phyloP scores from a whole-genome alignment of 2,329 filamentous ascomycete genomes.

The Colletotrichum phormii region DNA sequence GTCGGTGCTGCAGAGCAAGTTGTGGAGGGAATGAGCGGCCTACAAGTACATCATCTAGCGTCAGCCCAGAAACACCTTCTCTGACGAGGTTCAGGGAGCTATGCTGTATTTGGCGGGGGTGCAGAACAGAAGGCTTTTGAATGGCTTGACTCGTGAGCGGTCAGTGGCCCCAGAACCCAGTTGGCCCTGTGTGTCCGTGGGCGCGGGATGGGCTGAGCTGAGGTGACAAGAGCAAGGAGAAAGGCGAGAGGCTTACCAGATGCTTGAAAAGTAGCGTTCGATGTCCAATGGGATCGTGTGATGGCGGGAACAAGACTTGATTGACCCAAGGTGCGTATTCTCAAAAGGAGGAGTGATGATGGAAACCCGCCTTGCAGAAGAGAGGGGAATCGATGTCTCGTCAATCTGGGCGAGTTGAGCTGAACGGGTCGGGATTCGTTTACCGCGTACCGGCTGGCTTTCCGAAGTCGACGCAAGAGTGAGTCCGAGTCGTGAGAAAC shows the following conservation, averaged over 20 bases:
- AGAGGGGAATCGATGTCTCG: background rate
- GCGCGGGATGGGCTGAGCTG: conserved; percentile 26
- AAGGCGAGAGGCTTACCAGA: conserved; percentile 19
- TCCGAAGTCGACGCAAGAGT: background rate
- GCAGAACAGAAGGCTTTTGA: background rate
- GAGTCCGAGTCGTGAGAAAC: background rate
- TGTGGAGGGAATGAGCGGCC: conserved; percentile 20
- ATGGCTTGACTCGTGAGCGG: conserved; percentile 24
- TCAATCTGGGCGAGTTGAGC: background rate
- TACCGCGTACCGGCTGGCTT: background rate
- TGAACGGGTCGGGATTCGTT: background rate
- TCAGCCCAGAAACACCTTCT: conserved; percentile 28
- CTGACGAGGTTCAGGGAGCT: conserved; percentile 27
- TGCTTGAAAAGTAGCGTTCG: background rate
- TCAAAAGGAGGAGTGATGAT: conserved; percentile 7
- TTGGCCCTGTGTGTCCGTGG: conserved; percentile 10
- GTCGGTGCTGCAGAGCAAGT: conserved; percentile 1
- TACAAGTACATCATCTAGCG: conserved; percentile 27
- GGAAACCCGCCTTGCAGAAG: conserved; percentile 7
- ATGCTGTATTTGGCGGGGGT: conserved; percentile 3
- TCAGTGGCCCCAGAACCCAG: conserved; percentile 14
- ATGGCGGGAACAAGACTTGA: background rate
- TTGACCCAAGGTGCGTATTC: background rate
- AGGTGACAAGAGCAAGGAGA: conserved; percentile 5
- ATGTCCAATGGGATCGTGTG: background rate